Percentiles rank a stretch among this genome's conserved stretches.
phyloP scores from a whole-genome alignment of 192 early-diverging fungal genomes.

The Haplosporangium gracile region DNA sequence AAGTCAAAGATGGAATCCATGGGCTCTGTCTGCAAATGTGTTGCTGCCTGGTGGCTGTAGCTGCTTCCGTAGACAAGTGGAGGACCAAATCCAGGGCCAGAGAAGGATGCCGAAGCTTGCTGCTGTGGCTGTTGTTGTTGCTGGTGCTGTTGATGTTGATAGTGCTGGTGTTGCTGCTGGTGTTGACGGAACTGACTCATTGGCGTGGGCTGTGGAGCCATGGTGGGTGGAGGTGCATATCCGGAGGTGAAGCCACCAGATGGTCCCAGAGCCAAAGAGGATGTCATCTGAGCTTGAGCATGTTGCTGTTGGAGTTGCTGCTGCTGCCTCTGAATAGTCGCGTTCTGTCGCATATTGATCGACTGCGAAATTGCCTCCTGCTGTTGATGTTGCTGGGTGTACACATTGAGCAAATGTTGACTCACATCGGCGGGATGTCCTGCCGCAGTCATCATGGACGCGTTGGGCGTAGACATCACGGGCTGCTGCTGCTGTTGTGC shows the following conservation, averaged over 20 bases:
- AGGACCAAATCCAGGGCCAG: slow-evolving; percentile 25
- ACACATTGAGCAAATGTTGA: slow-evolving; percentile 34
- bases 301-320: slow-evolving; percentile 36
- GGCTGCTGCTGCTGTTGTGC: background rate
- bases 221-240: background rate
- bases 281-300: slow-evolving; percentile 23
- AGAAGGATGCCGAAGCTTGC: background rate
- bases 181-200: background rate
- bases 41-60: slow-evolving; percentile 8
- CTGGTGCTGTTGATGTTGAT: slow-evolving; percentile 25
- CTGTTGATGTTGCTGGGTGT: slow-evolving; percentile 42
- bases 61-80: slow-evolving; percentile 37
- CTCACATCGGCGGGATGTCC: background rate
- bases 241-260: slow-evolving; percentile 16
- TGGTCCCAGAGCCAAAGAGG: slow-evolving; percentile 38
- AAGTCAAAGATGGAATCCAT: slow-evolving; percentile 52
- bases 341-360: slow-evolving; percentile 34
- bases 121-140: slow-evolving; percentile 27
- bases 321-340: slow-evolving; percentile 37
- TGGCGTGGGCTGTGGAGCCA: background rate
- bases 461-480: background rate
- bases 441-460: background rate
- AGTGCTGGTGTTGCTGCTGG: slow-evolving; percentile 40
- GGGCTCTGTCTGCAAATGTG: slow-evolving; percentile 16
- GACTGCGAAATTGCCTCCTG: slow-evolving; percentile 26